Base-by-base conservation (phyloP, 2,329 filamentous ascomycete species). In the Phyllosticta paracitricarpa region DNA sequence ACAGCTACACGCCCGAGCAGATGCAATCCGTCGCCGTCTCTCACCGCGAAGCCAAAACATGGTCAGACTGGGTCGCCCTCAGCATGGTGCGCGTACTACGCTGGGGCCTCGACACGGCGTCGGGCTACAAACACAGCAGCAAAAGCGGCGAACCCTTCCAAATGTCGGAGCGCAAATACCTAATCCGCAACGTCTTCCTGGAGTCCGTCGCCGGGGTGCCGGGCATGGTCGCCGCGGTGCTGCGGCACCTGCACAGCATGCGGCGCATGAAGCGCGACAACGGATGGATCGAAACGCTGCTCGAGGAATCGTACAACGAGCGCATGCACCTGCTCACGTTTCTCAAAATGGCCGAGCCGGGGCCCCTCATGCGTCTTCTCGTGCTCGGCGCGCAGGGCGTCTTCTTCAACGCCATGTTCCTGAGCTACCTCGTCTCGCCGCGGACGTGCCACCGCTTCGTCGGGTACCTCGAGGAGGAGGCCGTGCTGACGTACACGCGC, bases 391-490 rank as follows among this genome's bases (percentile, higher is more conserved):
- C 93, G 0, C 93, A 97, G 74, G 94, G 93, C 51, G 89, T 97
- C 68, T 97, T 96, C 81, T 97, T 96, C 83, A 99, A 99, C 76
- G 83, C 85, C 65, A 84, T 97, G 72, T 97, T 99, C 81, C 63
- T 96, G 64, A 82, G 88, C 55, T 97, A 97, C 76, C 85, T 99
- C 35, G 70, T 96, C 63, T 91, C 88, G 1, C 93, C 94, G 6
- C 85, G 87, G 64, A 93, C 90, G 65, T 93, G 89, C 70, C 94
- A 99, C 75, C 88, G 94, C 54, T 97, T 99, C 74, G 92, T 97
- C 59, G 94, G 92, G 1, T 97, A 97, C 68, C 84, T 99, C 12
- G 94, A 99, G 75, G 94, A 99, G 73, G 94, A 99, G 75, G 94
- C 94, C 8, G 93, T 97, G 1, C 83, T 96, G 70, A 99, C 94